Base-by-base conservation (phyloP, 331 rosid genomes). In the Pyracantha coccinea region DNA sequence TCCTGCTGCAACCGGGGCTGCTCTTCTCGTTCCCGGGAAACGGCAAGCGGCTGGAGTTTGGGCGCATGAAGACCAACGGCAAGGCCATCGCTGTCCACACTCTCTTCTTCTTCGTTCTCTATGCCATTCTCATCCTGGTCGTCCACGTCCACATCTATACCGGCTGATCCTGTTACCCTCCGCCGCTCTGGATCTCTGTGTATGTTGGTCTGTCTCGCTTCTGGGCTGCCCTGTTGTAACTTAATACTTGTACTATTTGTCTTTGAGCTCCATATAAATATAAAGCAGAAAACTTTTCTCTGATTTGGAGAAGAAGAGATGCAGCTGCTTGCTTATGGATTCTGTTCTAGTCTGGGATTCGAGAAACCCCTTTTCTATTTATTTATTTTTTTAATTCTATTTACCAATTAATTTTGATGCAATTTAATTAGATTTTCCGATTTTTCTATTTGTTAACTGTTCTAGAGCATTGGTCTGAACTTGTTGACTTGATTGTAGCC, bases 21-120 rank as follows among this genome's bases (percentile, higher is more conserved):
- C 85, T 94, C 7, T 94, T 92, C 64, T 76, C 92, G 33, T 75
- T 94, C 9, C 99, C 99, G 0, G 97, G 99, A 1, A 82, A 90
- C 80, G 79, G 82, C 52, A 88, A 82, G 54, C 87, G 75, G 77
- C 35, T 94, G 3, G 99, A 94, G 81, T 94, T 94, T 29, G 88
- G 97, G 20, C 77, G 93, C 62, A 81, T 94, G 97, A 92, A 94
- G 89, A 92, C 97, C 10, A 94, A 94, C 74, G 97, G 99, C 13
- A 92, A 88, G 76, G 89, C 99, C 53, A 82, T 94, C 6, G 92
- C 89, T 67, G 78, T 94, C 8, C 99, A 94, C 89, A 90, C 97
- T 0, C 96, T 94, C 78, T 75, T 94, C 84, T 94, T 94, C 86
- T 94, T 94, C 59, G 82, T 84, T 0, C 81, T 94, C 67, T 94